Conservation (phyloP, 371 early-diverging fungal species). For the Haplosporangium sp. region DNA sequence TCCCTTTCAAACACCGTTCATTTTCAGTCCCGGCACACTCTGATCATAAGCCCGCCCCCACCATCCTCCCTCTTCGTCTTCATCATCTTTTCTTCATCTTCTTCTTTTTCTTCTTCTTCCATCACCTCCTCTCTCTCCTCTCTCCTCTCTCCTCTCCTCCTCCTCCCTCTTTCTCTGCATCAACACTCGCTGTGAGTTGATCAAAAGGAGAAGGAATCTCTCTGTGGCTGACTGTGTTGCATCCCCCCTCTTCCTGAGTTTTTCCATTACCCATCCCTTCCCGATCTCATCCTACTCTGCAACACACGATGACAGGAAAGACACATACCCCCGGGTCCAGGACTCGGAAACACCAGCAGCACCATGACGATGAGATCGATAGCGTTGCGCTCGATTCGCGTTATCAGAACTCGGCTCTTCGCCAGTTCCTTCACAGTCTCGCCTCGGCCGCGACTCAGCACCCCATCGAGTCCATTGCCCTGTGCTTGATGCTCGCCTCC, state of each 20-base stretch:
- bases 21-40: not conserved
- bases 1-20: not conserved
- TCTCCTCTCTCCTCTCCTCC: not conserved
- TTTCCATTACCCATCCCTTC: not conserved
- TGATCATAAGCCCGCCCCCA: not conserved
- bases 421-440: slow-evolving; percentile 47
- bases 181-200: not conserved
- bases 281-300: too few species aligned
- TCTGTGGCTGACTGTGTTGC: too few species aligned
- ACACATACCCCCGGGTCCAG: slow-evolving; percentile 48
- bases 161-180: not conserved
- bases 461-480: slow-evolving; percentile 87
- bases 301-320: slow-evolving; percentile 48
- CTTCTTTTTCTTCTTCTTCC: slow-evolving; percentile 2
- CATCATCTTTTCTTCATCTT: not conserved
- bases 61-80: not conserved
- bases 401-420: slow-evolving; percentile 51
- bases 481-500: slow-evolving; percentile 77
- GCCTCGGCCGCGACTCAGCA: slow-evolving; percentile 63
- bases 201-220: not conserved
- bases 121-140: not conserved
- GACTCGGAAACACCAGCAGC: slow-evolving; percentile 22
- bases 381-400: slow-evolving; percentile 31
- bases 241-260: slow-evolving; percentile 1
- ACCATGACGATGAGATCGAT: slow-evolving; percentile 24